phyloP scores from a whole-genome alignment of 2,329 filamentous ascomycete species.

The Penicillium crustosum region DNA sequence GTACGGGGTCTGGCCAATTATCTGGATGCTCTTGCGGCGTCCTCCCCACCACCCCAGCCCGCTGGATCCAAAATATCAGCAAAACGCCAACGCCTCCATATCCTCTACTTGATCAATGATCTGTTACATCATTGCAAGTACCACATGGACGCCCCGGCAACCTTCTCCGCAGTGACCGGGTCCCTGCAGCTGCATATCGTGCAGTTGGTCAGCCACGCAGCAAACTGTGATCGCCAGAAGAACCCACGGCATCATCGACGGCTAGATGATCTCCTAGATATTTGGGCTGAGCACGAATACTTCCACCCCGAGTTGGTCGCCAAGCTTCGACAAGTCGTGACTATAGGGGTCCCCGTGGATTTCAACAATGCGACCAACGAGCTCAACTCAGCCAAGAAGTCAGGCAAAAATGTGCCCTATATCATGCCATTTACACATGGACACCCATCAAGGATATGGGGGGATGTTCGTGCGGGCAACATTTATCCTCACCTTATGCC shows the following conservation, averaged over 20 bases:
- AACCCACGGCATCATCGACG: conserved; percentile 67
- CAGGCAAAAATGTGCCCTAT: conserved; percentile 57
- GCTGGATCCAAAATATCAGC: conserved; percentile 50
- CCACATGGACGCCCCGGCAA: conserved; percentile 46
- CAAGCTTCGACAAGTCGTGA: conserved; percentile 60
- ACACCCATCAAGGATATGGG: conserved; percentile 70
- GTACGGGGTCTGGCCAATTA: conserved; percentile 72
- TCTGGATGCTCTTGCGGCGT: conserved; percentile 66
- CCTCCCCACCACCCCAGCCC: conserved; percentile 43
- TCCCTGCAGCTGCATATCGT: conserved; percentile 61
- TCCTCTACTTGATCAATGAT: conserved; percentile 78
- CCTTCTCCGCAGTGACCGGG: conserved; percentile 53
- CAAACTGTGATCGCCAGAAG: conserved; percentile 54
- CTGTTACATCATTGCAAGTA: conserved; percentile 67
- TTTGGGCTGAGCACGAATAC: conserved; percentile 70
- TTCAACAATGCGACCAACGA: conserved; percentile 26
- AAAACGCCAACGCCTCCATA: conserved; percentile 69
- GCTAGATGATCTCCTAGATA: conserved; percentile 61
- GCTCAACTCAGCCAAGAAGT: conserved; percentile 48
- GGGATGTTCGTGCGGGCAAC: conserved; percentile 78
- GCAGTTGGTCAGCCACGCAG: conserved; percentile 61
- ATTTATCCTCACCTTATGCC: conserved; percentile 76
- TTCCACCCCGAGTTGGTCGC: conserved; percentile 56
- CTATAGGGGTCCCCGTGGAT: conserved; percentile 32
- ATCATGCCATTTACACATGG: conserved; percentile 75